A percentile compares a stretch with the other conserved stretches of the same genome.
phyloP scores from a whole-genome alignment of 2,329 filamentous ascomycete species.

The Verticillium isaacii region DNA sequence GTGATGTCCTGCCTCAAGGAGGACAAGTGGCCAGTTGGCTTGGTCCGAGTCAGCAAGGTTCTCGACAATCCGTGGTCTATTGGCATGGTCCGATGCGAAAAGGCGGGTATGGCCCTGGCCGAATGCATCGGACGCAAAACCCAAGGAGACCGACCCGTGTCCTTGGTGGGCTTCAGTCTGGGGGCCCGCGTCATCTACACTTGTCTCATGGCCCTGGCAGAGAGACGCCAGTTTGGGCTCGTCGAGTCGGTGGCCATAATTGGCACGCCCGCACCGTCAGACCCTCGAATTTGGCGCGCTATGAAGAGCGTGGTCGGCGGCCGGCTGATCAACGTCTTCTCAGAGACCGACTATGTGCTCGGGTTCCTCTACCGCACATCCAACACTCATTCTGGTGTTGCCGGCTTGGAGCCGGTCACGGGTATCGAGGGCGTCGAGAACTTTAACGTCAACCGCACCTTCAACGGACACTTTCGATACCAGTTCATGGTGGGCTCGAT shows the following conservation, averaged over 20 bases:
- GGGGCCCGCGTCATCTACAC: constrained; percentile 80
- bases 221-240: constrained; percentile 77
- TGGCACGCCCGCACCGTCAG: constrained; percentile 73
- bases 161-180: constrained; percentile 75
- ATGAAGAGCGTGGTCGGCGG: constrained; percentile 77
- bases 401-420: constrained; percentile 71
- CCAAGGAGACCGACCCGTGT: constrained; percentile 77
- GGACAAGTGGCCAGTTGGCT: constrained; percentile 55
- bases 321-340: constrained; percentile 86
- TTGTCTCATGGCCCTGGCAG: constrained; percentile 74
- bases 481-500: constrained; percentile 63
- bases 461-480: constrained; percentile 68
- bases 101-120: constrained; percentile 66
- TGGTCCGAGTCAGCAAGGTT: constrained; percentile 66
- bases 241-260: constrained; percentile 84
- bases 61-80: constrained; percentile 80
- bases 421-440: constrained; percentile 65
- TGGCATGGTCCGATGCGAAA: constrained; percentile 71
- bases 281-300: constrained; percentile 67
- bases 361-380: constrained; percentile 83
- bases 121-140: constrained; percentile 78
- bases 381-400: constrained; percentile 76
- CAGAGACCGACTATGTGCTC: constrained; percentile 80
- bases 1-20: constrained; percentile 50
- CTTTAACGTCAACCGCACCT: constrained; percentile 58